Evolutionary conservation across 106 monocot genomes (phyloP).

Genomic region (Iris macrosiphon): DNA sequence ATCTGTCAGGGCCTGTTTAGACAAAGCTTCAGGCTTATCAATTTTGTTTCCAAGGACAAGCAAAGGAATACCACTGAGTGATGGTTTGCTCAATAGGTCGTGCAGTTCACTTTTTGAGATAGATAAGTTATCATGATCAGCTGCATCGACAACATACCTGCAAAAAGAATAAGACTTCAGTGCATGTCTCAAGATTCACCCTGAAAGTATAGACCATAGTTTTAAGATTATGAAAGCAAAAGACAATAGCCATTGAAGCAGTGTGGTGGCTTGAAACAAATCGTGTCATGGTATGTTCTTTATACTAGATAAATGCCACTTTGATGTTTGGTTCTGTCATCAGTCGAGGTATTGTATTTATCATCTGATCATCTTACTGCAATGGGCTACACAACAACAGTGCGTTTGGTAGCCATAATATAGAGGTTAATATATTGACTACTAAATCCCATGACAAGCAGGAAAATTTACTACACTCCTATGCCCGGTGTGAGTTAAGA

Average conservation of each 20-base stretch:
- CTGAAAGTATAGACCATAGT: no score
- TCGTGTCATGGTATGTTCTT: no score
- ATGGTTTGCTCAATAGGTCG: conserved; percentile 82
- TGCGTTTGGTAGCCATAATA: not conserved
- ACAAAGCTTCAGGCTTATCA: conserved; percentile 72
- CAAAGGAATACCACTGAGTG: conserved; percentile 84
- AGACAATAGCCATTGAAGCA: not conserved
- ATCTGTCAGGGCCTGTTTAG: conserved; percentile 52
- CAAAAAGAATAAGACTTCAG: conserved; percentile 4
- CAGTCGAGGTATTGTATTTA: no score
- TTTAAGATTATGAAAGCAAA: not conserved
- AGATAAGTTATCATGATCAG: conserved; percentile 69
- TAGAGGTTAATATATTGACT: no score
- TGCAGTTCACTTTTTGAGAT: conserved; percentile 90
- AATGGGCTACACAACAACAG: not conserved
- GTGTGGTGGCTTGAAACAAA: no score
- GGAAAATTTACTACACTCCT: no score
- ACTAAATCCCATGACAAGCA: no score
- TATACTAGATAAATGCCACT: no score
- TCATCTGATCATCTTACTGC: not conserved
- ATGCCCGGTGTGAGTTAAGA: no score
- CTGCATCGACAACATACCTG: conserved; percentile 96
- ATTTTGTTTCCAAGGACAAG: conserved; percentile 92
- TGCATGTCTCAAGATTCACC: not conserved
- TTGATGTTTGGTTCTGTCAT: no score